Evolutionary conservation across 2,329 filamentous ascomycete species (phyloP).

Genomic region (Xylaria sp.): DNA sequence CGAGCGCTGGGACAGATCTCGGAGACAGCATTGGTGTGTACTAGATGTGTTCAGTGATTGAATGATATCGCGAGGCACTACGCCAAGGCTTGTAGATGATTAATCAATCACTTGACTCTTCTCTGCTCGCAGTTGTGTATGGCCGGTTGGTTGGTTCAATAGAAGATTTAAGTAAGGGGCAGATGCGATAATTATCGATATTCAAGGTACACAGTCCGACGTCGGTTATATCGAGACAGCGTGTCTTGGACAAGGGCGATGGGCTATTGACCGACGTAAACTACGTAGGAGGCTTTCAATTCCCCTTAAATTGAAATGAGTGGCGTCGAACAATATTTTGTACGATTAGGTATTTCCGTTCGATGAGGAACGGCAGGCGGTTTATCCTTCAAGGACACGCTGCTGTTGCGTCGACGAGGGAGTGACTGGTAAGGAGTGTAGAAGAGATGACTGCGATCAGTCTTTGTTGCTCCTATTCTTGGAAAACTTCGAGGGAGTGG

Average conservation of each 20-base stretch:
- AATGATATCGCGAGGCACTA: conserved; percentile 9
- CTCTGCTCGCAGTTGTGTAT: neutral
- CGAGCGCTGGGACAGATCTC: conserved; percentile 48
- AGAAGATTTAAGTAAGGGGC: neutral
- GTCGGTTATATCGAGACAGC: neutral
- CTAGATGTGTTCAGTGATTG: neutral
- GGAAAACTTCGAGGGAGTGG: conserved; percentile 29
- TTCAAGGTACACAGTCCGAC: conserved; percentile 8
- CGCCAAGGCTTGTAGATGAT: conserved; percentile 5
- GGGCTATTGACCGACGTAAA: neutral
- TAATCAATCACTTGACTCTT: neutral
- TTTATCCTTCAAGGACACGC: conserved; percentile 34
- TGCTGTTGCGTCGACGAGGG: conserved; percentile 20
- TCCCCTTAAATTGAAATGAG: conserved; percentile 17
- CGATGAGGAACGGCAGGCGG: neutral
- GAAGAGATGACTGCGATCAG: neutral
- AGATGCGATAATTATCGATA: conserved; percentile 6
- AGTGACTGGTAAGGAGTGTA: conserved; percentile 18
- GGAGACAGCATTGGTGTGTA: conserved; percentile 20
- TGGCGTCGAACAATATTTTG: conserved; percentile 17
- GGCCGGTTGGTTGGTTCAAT: neutral
- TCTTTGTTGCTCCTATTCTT: conserved; percentile 18
- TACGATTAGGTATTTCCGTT: conserved; percentile 1
- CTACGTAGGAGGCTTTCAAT: neutral
- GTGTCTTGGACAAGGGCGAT: neutral